phyloP scores from a whole-genome alignment of 208 protist genomes.

The Wallacemonas sp. region DNA sequence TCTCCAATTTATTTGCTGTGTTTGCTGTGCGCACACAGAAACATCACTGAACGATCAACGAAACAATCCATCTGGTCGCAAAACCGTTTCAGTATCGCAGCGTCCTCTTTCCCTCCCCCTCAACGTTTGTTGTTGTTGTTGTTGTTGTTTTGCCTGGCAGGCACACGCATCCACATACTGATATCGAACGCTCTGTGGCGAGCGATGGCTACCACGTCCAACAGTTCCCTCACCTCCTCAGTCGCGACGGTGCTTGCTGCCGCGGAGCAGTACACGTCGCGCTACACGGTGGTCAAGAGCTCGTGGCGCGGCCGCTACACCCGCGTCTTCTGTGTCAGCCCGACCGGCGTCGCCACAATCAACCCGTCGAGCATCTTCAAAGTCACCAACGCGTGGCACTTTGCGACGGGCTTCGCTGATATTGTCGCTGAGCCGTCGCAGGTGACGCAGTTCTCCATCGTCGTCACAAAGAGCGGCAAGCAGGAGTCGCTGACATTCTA shows the following conservation, averaged over 20 bases:
- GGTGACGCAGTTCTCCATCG: conserved; percentile 54
- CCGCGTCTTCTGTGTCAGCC: conserved; percentile 80
- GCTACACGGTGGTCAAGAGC: conserved; percentile 83
- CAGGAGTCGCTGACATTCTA: conserved; percentile 72
- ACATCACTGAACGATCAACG: too few relatives aligned
- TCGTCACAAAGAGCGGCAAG: conserved; percentile 28
- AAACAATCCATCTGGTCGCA: too few relatives aligned
- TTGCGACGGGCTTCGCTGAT: conserved; percentile 36
- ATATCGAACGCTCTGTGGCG: too few relatives aligned
- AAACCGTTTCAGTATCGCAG: too few relatives aligned
- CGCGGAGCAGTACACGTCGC: conserved; percentile 49
- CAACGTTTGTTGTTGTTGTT: conserved; percentile 9
- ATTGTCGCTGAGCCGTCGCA: conserved; percentile 36
- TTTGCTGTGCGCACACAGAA: too few relatives aligned
- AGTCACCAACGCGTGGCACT: conserved; percentile 87
- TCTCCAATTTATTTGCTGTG: too few relatives aligned
- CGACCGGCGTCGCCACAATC: conserved; percentile 63
- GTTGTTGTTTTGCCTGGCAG: neutral
- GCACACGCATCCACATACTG: too few relatives aligned
- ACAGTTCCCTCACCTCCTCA: conserved; percentile 8
- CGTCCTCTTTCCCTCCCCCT: too few relatives aligned
- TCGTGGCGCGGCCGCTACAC: conserved; percentile 89
- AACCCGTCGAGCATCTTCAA: conserved; percentile 65
- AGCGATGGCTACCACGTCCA: conserved; percentile 8
- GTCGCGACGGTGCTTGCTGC: neutral